Conservation (phyloP, 305 asterid genomes). For the Fraxinus ornus region DNA sequence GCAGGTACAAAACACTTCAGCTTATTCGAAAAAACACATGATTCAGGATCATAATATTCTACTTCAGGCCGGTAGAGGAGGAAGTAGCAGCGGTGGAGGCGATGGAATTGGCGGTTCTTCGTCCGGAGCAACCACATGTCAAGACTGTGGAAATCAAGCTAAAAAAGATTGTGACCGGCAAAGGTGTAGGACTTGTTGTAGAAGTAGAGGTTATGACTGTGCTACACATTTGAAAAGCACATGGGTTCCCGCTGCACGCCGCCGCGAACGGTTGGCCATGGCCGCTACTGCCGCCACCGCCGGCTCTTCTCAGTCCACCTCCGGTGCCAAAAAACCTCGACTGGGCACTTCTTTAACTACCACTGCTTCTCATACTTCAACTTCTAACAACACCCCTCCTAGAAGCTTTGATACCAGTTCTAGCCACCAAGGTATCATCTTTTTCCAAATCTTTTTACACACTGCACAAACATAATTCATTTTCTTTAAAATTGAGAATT, state of each 20-base stretch:
- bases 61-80: slow-evolving; percentile 23
- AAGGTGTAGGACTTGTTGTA: slow-evolving; percentile 69
- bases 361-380: slow-evolving; percentile 66
- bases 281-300: slow-evolving; percentile 26
- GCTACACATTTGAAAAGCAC: slow-evolving; percentile 70
- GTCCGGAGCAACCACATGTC: slow-evolving; percentile 45
- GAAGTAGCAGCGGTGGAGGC: not conserved
- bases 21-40: slow-evolving; percentile 30
- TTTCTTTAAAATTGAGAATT: not conserved
- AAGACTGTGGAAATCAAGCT: slow-evolving; percentile 76
- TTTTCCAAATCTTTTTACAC: not conserved
- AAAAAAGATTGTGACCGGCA: slow-evolving; percentile 59
- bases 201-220: slow-evolving; percentile 63
- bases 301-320: slow-evolving; percentile 57
- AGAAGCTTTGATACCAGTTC: slow-evolving; percentile 65
- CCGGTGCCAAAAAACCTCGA: slow-evolving; percentile 62
- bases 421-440: slow-evolving; percentile 49
- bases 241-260: slow-evolving; percentile 77
- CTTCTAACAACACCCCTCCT: slow-evolving; percentile 61
- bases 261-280: slow-evolving; percentile 66
- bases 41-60: slow-evolving; percentile 31
- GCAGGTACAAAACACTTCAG: slow-evolving; percentile 20
- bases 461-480: not conserved
- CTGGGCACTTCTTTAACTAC: slow-evolving; percentile 52
- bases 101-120: slow-evolving; percentile 24